Evolutionary conservation across 1,284 basidiomycete species (phyloP).

Genomic region (Cerrena zonata): DNA sequence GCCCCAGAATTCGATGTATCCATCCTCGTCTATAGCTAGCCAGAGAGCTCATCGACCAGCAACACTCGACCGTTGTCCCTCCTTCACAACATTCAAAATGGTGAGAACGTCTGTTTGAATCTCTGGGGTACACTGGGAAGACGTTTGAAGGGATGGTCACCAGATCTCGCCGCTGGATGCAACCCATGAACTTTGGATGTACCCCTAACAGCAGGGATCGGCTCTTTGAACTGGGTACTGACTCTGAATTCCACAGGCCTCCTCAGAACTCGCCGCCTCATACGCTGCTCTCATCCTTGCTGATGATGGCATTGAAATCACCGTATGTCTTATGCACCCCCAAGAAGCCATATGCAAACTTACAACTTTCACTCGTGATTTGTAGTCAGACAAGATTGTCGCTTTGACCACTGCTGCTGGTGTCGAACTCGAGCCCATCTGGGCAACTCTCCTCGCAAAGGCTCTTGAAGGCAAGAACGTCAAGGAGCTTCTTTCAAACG

Average conservation of each 20-base stretch:
- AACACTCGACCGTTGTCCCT: slow-evolving; percentile 1
- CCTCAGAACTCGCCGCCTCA: slow-evolving; percentile 76
- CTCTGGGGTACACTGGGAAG: neutral
- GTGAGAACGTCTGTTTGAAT: neutral
- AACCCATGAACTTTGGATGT: neutral
- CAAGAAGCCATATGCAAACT: neutral
- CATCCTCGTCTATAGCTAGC: neutral
- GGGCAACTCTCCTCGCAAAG: slow-evolving; percentile 94
- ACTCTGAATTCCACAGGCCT: slow-evolving; percentile 36
- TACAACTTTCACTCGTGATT: neutral
- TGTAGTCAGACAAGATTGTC: slow-evolving; percentile 84
- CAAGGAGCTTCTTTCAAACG: slow-evolving; percentile 90
- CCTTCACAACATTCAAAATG: neutral
- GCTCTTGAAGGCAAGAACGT: slow-evolving; percentile 97
- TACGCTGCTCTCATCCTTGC: slow-evolving; percentile 95
- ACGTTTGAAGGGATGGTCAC: neutral
- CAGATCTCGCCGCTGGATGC: neutral
- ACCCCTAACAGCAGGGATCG: neutral
- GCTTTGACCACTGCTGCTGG: slow-evolving; percentile 78
- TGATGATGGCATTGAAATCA: slow-evolving; percentile 94
- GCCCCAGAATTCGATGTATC: neutral
- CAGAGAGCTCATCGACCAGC: neutral
- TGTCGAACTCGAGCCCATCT: slow-evolving; percentile 92
- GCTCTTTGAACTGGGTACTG: slow-evolving; percentile 7
- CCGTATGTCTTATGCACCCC: slow-evolving; percentile 53